Conservation (phyloP, 2,329 filamentous ascomycete genomes). For the Trichoderma atrobrunneum region DNA sequence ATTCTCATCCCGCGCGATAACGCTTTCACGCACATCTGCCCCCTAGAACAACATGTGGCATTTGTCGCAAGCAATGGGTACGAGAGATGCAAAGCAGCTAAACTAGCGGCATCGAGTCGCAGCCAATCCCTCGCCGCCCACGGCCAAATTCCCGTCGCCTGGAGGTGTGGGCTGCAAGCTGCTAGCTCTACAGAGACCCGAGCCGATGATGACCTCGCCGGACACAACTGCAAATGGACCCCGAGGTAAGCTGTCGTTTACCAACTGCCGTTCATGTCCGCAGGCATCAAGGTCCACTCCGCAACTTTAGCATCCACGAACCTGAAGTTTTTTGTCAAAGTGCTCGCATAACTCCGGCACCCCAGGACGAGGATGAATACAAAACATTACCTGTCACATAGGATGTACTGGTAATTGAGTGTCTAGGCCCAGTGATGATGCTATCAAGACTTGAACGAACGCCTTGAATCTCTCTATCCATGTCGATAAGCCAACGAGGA, state of each 20-base stretch:
- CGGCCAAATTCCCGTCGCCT: neutral
- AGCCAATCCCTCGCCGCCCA: neutral
- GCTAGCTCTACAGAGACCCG: neutral
- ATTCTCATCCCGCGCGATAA: slow-evolving; percentile 3
- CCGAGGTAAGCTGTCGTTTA: neutral
- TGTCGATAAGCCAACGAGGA: neutral
- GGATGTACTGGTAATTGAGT: neutral
- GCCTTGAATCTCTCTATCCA: neutral
- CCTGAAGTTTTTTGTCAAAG: neutral
- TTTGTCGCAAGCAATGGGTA: neutral
- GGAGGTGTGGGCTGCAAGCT: neutral
- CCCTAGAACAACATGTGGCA: slow-evolving; percentile 4
- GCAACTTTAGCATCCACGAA: neutral
- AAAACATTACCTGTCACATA: neutral
- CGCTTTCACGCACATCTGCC: slow-evolving; percentile 4
- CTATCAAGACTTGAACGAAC: neutral
- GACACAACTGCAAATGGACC: neutral
- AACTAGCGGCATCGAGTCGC: neutral
- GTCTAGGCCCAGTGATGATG: neutral
- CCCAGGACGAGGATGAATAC: neutral
- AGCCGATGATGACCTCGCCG: neutral
- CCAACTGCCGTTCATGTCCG: neutral
- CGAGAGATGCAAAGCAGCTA: slow-evolving; percentile 10
- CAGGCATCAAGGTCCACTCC: neutral
- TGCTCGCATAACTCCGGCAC: neutral